A percentile compares a stretch with the other conserved stretches of the same genome.
These are phyloP conservation scores for Schwanniomyces etchellsii DNA, from an alignment of 1,139 yeast genomes.

Conservation along the genomic window DNA sequence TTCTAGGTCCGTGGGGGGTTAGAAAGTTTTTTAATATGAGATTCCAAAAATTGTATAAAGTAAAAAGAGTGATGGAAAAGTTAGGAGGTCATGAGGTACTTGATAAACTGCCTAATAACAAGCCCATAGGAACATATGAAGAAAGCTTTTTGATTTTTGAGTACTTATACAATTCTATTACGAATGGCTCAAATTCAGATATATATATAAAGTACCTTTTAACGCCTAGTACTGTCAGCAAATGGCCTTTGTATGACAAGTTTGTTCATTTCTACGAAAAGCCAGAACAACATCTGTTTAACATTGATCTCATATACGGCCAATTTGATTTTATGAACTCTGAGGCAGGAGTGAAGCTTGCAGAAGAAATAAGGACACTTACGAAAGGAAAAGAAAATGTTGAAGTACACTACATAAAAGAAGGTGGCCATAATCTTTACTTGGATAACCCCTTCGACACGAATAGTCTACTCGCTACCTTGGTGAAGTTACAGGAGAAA, in stretches of 20 bases:
- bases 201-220: constrained; percentile 57
- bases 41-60: constrained; percentile 39
- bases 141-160: constrained; percentile 46
- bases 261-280: constrained; percentile 25
- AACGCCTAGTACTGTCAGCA: constrained; percentile 74
- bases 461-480: constrained; percentile 22
- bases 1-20: constrained; percentile 51
- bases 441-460: constrained; percentile 51
- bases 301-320: constrained; percentile 65
- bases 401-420: constrained; percentile 22
- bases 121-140: constrained; percentile 34
- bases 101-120: constrained; percentile 9
- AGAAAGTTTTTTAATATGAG: constrained; percentile 36
- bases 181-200: constrained; percentile 59
- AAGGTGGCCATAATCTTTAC: constrained; percentile 44
- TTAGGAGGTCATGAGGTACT: constrained; percentile 26
- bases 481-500: background rate
- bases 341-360: constrained; percentile 60
- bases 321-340: constrained; percentile 84
- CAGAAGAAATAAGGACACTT: constrained; percentile 24
- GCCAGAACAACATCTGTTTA: constrained; percentile 24
- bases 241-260: constrained; percentile 69
- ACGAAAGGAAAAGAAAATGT: constrained; percentile 9
- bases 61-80: constrained; percentile 35
- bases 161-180: constrained; percentile 57